Conservation (phyloP, 2,329 filamentous ascomycete genomes). For the Penicillium rolfsii region DNA sequence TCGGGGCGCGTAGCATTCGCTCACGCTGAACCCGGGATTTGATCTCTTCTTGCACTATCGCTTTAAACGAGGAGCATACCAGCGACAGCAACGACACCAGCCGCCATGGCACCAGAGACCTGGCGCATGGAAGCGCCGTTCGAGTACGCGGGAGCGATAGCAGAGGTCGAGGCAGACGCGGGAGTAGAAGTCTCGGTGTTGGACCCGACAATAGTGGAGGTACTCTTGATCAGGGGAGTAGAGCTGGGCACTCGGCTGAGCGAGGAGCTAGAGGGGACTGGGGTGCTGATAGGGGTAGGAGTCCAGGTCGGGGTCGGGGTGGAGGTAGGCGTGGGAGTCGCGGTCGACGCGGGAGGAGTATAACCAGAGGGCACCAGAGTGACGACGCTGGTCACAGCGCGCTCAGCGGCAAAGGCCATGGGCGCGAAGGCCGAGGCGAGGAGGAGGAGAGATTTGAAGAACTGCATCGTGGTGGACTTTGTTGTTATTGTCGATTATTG, state of each 20-base stretch:
- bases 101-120: constrained; percentile 34
- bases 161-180: constrained; percentile 17
- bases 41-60: background rate
- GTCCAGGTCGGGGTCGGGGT: constrained; percentile 26
- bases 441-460: constrained; percentile 40
- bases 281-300: constrained; percentile 18
- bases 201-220: constrained; percentile 13
- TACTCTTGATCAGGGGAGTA: constrained; percentile 25
- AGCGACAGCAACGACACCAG: constrained; percentile 37
- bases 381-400: constrained; percentile 31
- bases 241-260: constrained; percentile 23
- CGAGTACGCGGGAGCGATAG: constrained; percentile 18
- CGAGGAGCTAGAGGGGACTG: constrained; percentile 19
- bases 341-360: constrained; percentile 22
- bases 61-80: constrained; percentile 40
- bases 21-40: background rate
- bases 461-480: constrained; percentile 34
- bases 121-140: constrained; percentile 30
- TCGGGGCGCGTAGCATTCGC: background rate
- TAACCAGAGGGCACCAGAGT: constrained; percentile 33
- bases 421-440: constrained; percentile 34
- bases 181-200: constrained; percentile 7
- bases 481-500: constrained; percentile 14
- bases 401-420: constrained; percentile 33
- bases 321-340: constrained; percentile 24